Conservation (phyloP, 179 eudicot species). For the Patellifolia procumbens region DNA sequence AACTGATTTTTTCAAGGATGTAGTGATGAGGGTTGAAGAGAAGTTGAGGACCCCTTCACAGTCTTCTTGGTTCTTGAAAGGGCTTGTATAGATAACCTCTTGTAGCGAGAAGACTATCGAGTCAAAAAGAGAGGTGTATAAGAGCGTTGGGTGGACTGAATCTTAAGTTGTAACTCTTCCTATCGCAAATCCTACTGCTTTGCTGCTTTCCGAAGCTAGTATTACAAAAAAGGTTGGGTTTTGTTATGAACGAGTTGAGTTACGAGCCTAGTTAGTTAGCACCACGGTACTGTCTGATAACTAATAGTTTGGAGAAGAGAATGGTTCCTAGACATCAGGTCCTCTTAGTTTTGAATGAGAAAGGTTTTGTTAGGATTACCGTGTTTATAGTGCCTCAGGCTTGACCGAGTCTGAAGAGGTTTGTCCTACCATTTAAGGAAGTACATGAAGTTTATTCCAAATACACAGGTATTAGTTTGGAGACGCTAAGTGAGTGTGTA, state of each 20-base stretch:
- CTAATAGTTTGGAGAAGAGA: slow-evolving; percentile 34
- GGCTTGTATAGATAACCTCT: not conserved
- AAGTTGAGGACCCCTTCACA: slow-evolving; percentile 24
- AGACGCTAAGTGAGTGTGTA: not conserved
- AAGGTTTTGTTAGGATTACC: slow-evolving; percentile 16
- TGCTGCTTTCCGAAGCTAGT: slow-evolving; percentile 23
- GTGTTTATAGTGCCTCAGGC: not conserved
- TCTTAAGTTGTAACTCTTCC: slow-evolving; percentile 22
- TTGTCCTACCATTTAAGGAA: slow-evolving; percentile 31
- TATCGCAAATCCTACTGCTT: slow-evolving; percentile 16
- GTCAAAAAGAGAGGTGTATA: slow-evolving; percentile 25
- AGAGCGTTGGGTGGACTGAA: slow-evolving; percentile 46
- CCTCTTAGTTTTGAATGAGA: slow-evolving; percentile 23
- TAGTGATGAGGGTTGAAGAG: slow-evolving; percentile 26
- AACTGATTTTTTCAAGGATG: slow-evolving; percentile 1
- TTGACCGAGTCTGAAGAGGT: slow-evolving; percentile 19
- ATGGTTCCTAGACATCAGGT: slow-evolving; percentile 32
- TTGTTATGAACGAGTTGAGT: slow-evolving; percentile 39
- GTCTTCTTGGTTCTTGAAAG: slow-evolving; percentile 26
- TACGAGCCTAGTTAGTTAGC: slow-evolving; percentile 28
- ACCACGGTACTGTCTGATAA: slow-evolving; percentile 10
- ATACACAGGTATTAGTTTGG: not conserved
- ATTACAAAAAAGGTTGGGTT: slow-evolving; percentile 26
- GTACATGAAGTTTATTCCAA: slow-evolving; percentile 22
- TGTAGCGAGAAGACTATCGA: slow-evolving; percentile 12